Conservation (phyloP, 352 stramenopile genomes). For the Thalassiosira ordinaria region DNA sequence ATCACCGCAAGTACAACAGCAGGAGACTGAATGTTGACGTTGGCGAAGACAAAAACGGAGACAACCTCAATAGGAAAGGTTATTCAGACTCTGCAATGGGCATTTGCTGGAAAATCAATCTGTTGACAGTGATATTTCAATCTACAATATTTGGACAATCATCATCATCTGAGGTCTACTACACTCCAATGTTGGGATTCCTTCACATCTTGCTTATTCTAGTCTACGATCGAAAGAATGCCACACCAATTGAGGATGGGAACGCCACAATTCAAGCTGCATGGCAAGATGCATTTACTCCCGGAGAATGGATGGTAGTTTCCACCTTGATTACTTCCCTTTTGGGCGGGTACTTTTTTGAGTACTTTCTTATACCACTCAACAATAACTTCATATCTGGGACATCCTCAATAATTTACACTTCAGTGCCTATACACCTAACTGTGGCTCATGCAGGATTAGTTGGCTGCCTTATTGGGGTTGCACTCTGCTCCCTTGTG, state of each 20-base stretch:
- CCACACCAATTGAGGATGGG: background rate
- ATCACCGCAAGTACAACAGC: constrained; percentile 10
- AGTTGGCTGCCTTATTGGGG: constrained; percentile 36
- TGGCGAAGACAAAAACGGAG: background rate
- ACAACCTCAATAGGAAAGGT: too few species aligned
- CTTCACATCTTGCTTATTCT: constrained; percentile 31
- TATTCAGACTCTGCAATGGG: constrained; percentile 14
- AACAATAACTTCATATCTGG: background rate
- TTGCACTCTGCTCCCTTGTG: constrained; percentile 2
- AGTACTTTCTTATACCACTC: constrained; percentile 7
- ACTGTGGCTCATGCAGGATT: constrained; percentile 44
- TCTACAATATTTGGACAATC: background rate
- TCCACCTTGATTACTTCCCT: constrained; percentile 39
- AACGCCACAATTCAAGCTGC: background rate
- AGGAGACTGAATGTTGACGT: background rate
- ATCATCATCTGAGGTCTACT: constrained; percentile 1
- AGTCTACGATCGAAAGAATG: constrained; percentile 11
- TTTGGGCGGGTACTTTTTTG: constrained; percentile 40
- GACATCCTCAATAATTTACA: background rate
- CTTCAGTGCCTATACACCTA: constrained; percentile 23
- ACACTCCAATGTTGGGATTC: constrained; percentile 7
- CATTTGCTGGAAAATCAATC: constrained; percentile 38
- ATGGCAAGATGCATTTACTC: constrained; percentile 49
- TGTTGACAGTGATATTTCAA: constrained; percentile 15
- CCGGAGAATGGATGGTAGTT: constrained; percentile 52